Conservation (phyloP, 345 rosid genomes). For the Turnera subulata region DNA sequence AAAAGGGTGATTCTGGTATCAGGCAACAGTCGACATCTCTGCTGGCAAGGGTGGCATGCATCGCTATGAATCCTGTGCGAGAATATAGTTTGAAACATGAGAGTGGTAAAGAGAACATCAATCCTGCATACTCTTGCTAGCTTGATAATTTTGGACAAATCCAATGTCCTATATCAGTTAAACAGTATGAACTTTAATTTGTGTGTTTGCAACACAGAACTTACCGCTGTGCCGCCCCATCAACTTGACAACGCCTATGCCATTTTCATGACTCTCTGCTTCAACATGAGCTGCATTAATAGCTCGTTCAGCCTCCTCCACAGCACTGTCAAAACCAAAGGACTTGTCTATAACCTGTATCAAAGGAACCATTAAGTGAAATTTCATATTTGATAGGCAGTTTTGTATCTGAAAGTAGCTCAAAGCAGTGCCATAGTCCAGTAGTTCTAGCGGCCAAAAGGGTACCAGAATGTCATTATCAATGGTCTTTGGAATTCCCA, state of each 20-base stretch:
- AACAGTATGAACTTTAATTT: no score
- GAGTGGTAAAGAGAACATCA: no score
- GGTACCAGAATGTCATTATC: conserved; percentile 71
- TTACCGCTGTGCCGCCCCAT: conserved; percentile 92
- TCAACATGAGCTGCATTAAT: conserved; percentile 95
- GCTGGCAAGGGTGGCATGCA: conserved; percentile 65
- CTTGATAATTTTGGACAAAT: no score
- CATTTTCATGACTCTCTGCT: conserved; percentile 69
- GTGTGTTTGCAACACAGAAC: conserved; percentile 4
- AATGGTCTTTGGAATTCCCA: conserved; percentile 71
- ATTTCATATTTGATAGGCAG: background rate
- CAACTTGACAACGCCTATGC: conserved; percentile 83
- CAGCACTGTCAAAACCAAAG: conserved; percentile 93
- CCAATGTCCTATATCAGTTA: no score
- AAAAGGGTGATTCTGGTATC: conserved; percentile 63
- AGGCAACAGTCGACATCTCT: conserved; percentile 64
- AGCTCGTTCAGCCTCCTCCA: conserved; percentile 94
- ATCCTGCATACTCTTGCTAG: no score
- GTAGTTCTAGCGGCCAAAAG: background rate
- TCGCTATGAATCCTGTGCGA: conserved; percentile 55
- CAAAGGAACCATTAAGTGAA: background rate
- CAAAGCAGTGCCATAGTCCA: background rate
- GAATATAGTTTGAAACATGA: background rate
- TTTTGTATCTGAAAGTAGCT: background rate
- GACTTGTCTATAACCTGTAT: conserved; percentile 74